A percentile compares a stretch with the other conserved stretches of the same genome.
Conservation (phyloP, 2,329 filamentous ascomycete species). For the Herpotrichia juniperi region DNA sequence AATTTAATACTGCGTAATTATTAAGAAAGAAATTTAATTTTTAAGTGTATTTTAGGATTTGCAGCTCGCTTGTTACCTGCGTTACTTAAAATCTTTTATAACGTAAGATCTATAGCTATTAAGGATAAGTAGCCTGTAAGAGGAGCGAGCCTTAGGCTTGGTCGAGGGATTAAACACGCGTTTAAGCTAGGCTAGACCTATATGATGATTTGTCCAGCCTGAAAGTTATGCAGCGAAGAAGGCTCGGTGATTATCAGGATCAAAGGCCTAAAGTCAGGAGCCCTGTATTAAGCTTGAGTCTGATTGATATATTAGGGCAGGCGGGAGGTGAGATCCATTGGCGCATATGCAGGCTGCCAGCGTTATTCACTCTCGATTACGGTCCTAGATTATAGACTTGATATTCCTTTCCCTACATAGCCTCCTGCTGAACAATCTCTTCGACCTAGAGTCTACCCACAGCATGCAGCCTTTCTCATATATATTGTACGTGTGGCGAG, state of each 20-base stretch:
- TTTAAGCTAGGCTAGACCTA: conserved; percentile 5
- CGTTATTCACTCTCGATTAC: conserved; percentile 26
- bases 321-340: conserved; percentile 11
- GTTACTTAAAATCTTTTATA: conserved; percentile 6
- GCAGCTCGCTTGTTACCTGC: too few relatives aligned
- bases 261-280: conserved; percentile 16
- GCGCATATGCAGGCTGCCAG: conserved; percentile 20
- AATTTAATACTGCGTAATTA: too few relatives aligned
- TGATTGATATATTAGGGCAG: conserved; percentile 23
- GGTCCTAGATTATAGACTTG: conserved; percentile 16
- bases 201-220: conserved; percentile 8
- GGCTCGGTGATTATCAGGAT: conserved; percentile 1
- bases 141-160: conserved; percentile 5
- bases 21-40: too few relatives aligned
- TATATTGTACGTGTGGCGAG: conserved; percentile 13
- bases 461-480: conserved; percentile 17
- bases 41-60: too few relatives aligned
- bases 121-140: conserved; percentile 8
- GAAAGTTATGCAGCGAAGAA: conserved; percentile 11
- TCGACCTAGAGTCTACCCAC: conserved; percentile 9
- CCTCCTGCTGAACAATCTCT: conserved; percentile 16
- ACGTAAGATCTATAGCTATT: conserved; percentile 8
- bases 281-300: conserved; percentile 17
- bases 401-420: conserved; percentile 9
- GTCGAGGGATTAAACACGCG: conserved; percentile 12